These are phyloP conservation scores for Salix purpurea DNA, from an alignment of 345 rosid genomes.

Conservation along the genomic window DNA sequence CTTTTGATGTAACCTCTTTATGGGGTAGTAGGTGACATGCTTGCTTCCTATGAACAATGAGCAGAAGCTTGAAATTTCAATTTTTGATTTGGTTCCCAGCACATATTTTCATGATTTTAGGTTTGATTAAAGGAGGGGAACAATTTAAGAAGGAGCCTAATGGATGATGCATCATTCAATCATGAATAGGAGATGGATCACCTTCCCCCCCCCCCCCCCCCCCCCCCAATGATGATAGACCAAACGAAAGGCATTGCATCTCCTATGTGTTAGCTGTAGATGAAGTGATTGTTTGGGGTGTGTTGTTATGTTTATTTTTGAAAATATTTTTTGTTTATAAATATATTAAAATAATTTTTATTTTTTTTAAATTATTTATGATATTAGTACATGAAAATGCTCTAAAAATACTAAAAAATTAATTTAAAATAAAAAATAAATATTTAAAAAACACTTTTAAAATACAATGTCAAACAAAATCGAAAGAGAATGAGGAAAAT, in stretches of 20 bases:
- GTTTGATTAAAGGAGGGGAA: neutral
- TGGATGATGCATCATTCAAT: neutral
- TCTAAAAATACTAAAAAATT: too few relatives aligned
- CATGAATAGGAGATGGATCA: neutral
- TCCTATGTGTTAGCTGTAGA: neutral
- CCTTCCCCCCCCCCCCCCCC: neutral
- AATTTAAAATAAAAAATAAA: too few relatives aligned
- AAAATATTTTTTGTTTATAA: too few relatives aligned
- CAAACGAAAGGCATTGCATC: too few relatives aligned
- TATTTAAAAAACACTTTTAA: too few relatives aligned
- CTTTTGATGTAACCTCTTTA: neutral
- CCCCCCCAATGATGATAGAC: too few relatives aligned
- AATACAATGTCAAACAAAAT: fast-evolving
- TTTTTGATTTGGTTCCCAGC: neutral
- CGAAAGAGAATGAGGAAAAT: too few relatives aligned
- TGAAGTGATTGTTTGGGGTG: too few relatives aligned
- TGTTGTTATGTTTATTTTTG: too few relatives aligned
- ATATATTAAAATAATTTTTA: too few relatives aligned
- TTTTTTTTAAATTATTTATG: too few relatives aligned
- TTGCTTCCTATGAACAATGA: neutral
- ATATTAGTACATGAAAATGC: too few relatives aligned
- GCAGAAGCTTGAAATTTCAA: neutral
- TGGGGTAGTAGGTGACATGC: neutral
- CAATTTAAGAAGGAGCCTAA: neutral
- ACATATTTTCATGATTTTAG: neutral